phyloP scores from a whole-genome alignment of 345 rosid species.

The Populus tremula region DNA sequence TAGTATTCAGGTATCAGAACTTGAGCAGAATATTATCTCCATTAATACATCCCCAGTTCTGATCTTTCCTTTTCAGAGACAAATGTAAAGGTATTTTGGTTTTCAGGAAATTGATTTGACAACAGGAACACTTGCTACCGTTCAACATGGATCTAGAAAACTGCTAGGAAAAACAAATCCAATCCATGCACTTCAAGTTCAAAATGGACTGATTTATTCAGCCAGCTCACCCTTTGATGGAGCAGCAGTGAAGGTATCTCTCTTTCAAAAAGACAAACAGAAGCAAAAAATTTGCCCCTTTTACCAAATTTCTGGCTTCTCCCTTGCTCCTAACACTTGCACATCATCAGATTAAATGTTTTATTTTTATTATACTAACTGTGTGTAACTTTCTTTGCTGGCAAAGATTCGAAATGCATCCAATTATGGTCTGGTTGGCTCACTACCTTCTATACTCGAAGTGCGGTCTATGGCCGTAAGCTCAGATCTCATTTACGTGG shows the following conservation, averaged over 20 bases:
- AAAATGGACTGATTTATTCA: constrained; percentile 48
- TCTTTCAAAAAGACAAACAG: neutral
- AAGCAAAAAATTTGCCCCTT: too few relatives aligned
- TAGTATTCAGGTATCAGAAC: constrained; percentile 53
- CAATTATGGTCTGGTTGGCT: constrained; percentile 43
- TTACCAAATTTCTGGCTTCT: too few relatives aligned
- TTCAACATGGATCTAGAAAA: constrained; percentile 61
- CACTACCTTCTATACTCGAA: constrained; percentile 40
- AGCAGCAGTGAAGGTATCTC: constrained; percentile 53
- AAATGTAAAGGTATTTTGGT: neutral
- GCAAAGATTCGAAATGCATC: constrained; percentile 55
- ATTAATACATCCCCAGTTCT: neutral
- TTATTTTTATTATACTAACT: neutral
- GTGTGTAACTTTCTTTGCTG: neutral
- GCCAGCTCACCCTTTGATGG: constrained; percentile 57
- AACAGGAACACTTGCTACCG: constrained; percentile 46
- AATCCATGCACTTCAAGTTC: constrained; percentile 46
- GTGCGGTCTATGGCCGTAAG: constrained; percentile 49
- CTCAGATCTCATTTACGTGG: constrained; percentile 58
- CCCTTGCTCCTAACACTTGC: neutral
- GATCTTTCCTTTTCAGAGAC: neutral
- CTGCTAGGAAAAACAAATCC: constrained; percentile 56
- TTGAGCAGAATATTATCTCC: neutral
- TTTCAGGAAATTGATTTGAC: constrained; percentile 71
- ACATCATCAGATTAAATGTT: neutral